Conservation (phyloP, 371 early-diverging fungal genomes). For the Mucor lusitanicus region DNA sequence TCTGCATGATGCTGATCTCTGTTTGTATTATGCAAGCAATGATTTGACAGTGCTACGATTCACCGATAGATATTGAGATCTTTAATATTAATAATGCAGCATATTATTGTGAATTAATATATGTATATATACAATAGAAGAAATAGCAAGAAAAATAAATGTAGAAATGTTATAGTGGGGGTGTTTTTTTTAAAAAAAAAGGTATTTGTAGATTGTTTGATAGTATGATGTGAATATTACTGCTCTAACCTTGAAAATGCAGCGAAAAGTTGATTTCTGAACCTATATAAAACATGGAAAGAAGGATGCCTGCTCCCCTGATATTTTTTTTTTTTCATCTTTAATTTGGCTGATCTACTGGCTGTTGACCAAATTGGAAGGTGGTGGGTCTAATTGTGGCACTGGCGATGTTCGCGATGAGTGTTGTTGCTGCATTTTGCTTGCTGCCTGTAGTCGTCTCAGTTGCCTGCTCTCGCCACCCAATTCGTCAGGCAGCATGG, state of each 20-base stretch:
- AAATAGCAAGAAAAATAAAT: not conserved
- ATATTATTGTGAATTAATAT: not conserved
- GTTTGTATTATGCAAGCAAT: too few species aligned
- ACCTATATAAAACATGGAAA: not conserved
- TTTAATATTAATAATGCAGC: not conserved
- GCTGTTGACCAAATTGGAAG: not conserved
- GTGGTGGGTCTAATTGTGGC: not conserved
- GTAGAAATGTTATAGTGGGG: not conserved
- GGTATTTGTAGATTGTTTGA: constrained; percentile 1
- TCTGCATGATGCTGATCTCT: too few species aligned
- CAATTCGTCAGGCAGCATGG: not conserved
- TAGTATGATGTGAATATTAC: not conserved
- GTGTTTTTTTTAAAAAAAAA: too few species aligned
- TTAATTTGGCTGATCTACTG: not conserved
- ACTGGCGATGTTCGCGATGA: not conserved
- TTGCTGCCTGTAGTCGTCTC: not conserved
- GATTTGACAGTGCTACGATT: not conserved
- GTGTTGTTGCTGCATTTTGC: not conserved
- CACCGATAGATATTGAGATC: not conserved
- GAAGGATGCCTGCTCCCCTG: constrained; percentile 3
- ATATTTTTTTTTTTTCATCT: not conserved
- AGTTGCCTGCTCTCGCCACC: not conserved
- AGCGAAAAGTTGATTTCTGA: not conserved
- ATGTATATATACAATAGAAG: not conserved
- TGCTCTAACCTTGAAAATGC: not conserved